Evolutionary conservation across 257 asterid genomes (phyloP).

Genomic region (Pogostemon cablin): DNA sequence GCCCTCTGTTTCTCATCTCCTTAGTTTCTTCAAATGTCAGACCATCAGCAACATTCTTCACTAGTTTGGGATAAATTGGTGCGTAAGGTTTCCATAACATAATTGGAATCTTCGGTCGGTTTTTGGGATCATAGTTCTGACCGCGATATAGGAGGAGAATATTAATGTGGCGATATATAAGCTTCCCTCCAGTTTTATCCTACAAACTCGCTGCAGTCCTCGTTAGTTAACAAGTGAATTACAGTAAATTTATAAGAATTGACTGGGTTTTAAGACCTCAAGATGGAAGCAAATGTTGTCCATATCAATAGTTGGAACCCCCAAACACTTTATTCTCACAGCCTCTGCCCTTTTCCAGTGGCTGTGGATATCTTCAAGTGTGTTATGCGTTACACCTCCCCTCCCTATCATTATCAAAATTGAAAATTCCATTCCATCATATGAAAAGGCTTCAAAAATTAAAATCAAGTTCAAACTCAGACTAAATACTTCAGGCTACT

Average conservation of each 20-base stretch:
- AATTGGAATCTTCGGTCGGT: slow-evolving; percentile 57
- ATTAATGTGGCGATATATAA: slow-evolving; percentile 67
- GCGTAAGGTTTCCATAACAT: slow-evolving; percentile 87
- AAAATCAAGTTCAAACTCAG: not conserved
- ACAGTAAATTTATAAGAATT: not conserved
- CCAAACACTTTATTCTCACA: slow-evolving; percentile 85
- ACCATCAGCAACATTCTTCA: slow-evolving; percentile 80
- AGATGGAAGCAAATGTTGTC: slow-evolving; percentile 88
- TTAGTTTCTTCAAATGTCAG: slow-evolving; percentile 84
- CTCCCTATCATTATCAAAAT: slow-evolving; percentile 47
- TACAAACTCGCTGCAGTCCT: slow-evolving; percentile 53
- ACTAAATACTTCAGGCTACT: not conserved
- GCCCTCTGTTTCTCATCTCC: slow-evolving; percentile 74
- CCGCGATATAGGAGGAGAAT: slow-evolving; percentile 71
- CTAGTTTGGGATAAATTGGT: slow-evolving; percentile 89
- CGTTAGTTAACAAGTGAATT: slow-evolving; percentile 40
- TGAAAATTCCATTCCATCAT: slow-evolving; percentile 9
- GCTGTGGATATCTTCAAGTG: slow-evolving; percentile 80
- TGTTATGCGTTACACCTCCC: slow-evolving; percentile 95
- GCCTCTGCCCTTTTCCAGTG: slow-evolving; percentile 94
- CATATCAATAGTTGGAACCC: slow-evolving; percentile 93
- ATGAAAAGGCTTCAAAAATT: slow-evolving; percentile 17
- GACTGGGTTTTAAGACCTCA: slow-evolving; percentile 52
- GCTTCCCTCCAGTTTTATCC: slow-evolving; percentile 85
- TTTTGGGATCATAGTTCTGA: slow-evolving; percentile 65